A percentile compares a stretch with the other conserved stretches of the same genome.
Evolutionary conservation across 2,329 filamentous ascomycete genomes (phyloP).

Genomic region (Lachnellula subtilissima): DNA sequence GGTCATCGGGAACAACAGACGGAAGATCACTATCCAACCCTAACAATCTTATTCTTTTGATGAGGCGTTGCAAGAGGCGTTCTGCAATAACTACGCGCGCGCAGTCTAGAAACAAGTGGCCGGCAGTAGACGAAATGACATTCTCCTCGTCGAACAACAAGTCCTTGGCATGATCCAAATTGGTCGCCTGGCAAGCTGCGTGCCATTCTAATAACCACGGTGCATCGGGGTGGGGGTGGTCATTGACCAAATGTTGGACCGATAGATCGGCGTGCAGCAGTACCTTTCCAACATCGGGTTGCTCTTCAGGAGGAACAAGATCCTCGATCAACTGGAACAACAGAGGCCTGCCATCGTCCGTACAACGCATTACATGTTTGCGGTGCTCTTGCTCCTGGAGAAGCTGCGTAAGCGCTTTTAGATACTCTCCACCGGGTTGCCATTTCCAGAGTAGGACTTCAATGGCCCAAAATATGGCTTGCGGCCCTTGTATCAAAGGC

Average conservation of each 20-base stretch:
- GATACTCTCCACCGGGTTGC: constrained; percentile 14
- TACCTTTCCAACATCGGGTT: constrained; percentile 14
- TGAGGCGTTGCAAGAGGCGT: constrained; percentile 7
- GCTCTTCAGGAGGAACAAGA: constrained; percentile 15
- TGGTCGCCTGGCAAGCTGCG: constrained; percentile 4
- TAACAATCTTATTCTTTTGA: constrained; percentile 4
- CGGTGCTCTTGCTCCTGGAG: constrained; percentile 12
- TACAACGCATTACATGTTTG: constrained; percentile 6
- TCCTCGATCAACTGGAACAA: constrained; percentile 19
- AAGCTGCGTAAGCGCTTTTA: constrained; percentile 2
- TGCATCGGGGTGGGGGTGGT: background rate
- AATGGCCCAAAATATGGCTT: constrained; percentile 1
- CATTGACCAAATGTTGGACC: background rate
- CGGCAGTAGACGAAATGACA: constrained; percentile 7
- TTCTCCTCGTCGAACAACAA: constrained; percentile 5
- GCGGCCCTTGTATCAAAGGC: constrained; percentile 1
- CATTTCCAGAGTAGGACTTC: constrained; percentile 16
- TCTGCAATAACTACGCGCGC: constrained; percentile 18
- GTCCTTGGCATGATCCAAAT: constrained; percentile 17
- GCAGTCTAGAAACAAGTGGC: constrained; percentile 15
- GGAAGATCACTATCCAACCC: background rate
- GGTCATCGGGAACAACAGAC: background rate
- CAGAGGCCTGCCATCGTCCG: constrained; percentile 6
- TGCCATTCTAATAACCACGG: constrained; percentile 13
- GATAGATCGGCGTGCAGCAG: constrained; percentile 15